Percentiles rank a stretch among this genome's conserved stretches.
Evolutionary conservation across 2,329 filamentous ascomycete genomes (phyloP).

Genomic region (Neonectria magnoliae): DNA sequence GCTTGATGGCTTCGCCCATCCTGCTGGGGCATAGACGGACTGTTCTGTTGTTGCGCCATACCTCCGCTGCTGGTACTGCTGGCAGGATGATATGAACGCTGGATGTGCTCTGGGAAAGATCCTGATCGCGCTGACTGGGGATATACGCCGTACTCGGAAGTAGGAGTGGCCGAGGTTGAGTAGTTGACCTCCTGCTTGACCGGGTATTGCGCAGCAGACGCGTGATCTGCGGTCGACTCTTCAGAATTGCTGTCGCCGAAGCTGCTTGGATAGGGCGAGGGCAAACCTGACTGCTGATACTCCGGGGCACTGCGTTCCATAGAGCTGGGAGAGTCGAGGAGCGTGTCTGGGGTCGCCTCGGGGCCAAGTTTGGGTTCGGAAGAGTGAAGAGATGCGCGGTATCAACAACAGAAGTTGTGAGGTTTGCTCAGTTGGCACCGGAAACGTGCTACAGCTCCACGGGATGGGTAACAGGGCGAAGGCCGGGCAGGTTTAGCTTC

Average conservation of each 20-base stretch:
- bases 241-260: constrained; percentile 82
- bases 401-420: constrained; percentile 44
- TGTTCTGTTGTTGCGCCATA: constrained; percentile 98
- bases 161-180: constrained; percentile 82
- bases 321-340: constrained; percentile 47
- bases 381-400: constrained; percentile 37
- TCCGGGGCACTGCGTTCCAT: constrained; percentile 75
- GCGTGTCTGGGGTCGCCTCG: constrained; percentile 42
- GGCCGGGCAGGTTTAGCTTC: constrained; percentile 47
- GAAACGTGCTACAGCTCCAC: constrained; percentile 49
- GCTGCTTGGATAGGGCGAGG: constrained; percentile 74
- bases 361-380: constrained; percentile 38
- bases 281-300: constrained; percentile 91
- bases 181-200: constrained; percentile 84
- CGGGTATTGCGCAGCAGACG: constrained; percentile 91
- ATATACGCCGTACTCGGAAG: constrained; percentile 87
- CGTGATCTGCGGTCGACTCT: constrained; percentile 87
- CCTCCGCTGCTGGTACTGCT: constrained; percentile 79
- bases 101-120: constrained; percentile 88
- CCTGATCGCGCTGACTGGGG: constrained; percentile 80
- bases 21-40: constrained; percentile 92
- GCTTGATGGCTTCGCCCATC: constrained; percentile 83
- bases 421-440: constrained; percentile 48
- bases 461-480: constrained; percentile 42
- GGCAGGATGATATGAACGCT: constrained; percentile 84